Percentiles rank a stretch among this genome's conserved stretches.
These are phyloP conservation scores for Nadsonia commutata DNA, from an alignment of 1,139 yeast genomes.

Conservation along the genomic window DNA sequence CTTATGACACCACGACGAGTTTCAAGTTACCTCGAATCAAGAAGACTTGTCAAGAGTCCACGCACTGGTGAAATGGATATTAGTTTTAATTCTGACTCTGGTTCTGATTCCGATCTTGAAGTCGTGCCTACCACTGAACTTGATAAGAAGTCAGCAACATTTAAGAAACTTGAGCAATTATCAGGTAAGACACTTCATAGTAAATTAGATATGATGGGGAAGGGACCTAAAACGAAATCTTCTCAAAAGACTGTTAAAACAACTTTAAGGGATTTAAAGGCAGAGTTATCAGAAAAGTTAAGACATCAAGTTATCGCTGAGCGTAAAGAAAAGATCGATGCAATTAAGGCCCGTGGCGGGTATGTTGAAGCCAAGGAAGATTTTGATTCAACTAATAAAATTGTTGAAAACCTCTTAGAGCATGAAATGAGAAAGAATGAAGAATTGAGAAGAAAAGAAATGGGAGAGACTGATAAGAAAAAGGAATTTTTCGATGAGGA, in stretches of 20 bases:
- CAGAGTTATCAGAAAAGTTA: background rate
- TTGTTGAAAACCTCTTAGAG: background rate
- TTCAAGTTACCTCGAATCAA: background rate
- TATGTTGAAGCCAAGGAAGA: background rate
- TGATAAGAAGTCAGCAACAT: background rate
- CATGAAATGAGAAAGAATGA: background rate
- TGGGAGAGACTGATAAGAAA: background rate
- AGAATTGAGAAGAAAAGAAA: background rate
- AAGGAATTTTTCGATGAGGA: slow-evolving; percentile 8
- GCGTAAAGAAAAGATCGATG: slow-evolving; percentile 1
- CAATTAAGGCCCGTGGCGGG: background rate
- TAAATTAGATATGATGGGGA: background rate
- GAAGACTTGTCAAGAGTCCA: background rate
- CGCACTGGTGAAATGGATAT: background rate
- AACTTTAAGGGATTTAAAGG: background rate
- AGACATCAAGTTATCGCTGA: background rate
- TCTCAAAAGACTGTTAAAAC: slow-evolving; percentile 12
- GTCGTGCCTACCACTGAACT: background rate
- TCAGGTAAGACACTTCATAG: background rate
- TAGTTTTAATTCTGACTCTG: background rate
- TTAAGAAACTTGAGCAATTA: background rate
- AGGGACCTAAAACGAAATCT: slow-evolving; percentile 5
- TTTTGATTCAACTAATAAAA: background rate
- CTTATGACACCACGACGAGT: background rate
- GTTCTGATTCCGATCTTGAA: background rate